Base-by-base conservation (phyloP, 345 rosid species). In the Aegle marmelos region DNA sequence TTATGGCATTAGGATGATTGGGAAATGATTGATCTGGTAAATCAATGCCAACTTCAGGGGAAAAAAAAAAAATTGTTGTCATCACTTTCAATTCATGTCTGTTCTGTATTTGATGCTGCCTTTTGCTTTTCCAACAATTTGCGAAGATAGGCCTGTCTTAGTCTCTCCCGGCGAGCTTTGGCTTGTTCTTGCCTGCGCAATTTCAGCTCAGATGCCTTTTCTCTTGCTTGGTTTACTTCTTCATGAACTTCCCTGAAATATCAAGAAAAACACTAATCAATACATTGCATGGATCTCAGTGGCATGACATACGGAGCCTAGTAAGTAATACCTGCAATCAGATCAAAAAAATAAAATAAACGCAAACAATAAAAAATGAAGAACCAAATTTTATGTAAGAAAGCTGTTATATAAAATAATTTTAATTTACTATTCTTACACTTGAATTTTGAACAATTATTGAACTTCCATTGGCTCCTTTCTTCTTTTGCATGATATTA, bases 211-310 rank as follows among this genome's bases (percentile, higher is more conserved):
- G 90, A 88, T 11, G 74, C 91, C 83, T 86, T 85, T 83, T 90
- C 98, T 83, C 98, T 90, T 0, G 97, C 99, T 78, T 90, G 85
- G 85, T 89, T 92, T 50, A 80, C 99, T 91, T 94, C 97, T 83
- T 86, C 92, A 79, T 94, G 99, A 83, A 96, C 94, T 83, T 96
- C 97, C 83, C 98, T 92, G 89, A 33, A 77, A 41, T 77, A 54
- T 74, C 48, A 45, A 22, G 2, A 50, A 50, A 64, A 73, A 34
- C 66, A 70, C 6, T 36, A 59, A 10, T 22, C 36, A 63, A 10
- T 22, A n/a, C 31, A 57, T 14, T 39, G 2, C 27, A 61, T 68
- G 19, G 5, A 34, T 21, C 59, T 71, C 7, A 53, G 61, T 16
- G 11, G 14, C 5, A 11, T 6, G 19, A 75, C 36, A 45, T 31